A percentile compares a stretch with the other conserved stretches of the same genome.
Conservation (phyloP, 1,284 basidiomycete genomes). For the Tausonia pullulans region DNA sequence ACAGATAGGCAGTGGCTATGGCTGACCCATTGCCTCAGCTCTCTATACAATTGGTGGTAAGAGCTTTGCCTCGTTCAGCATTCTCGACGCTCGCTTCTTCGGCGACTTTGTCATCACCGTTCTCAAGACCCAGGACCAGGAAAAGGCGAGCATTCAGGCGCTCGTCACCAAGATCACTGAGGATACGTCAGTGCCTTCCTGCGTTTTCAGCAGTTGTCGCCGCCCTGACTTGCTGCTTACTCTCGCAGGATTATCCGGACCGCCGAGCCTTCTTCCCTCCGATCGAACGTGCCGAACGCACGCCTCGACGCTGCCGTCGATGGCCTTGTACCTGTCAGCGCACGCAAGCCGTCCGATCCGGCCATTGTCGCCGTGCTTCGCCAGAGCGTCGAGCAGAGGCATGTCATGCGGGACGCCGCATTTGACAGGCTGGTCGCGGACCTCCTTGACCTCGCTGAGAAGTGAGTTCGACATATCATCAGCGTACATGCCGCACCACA, state of each 20-base stretch:
- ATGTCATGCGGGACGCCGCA: conserved; percentile 32
- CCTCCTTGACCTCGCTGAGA: conserved; percentile 57
- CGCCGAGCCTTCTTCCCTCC: conserved; percentile 28
- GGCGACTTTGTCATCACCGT: conserved; percentile 57
- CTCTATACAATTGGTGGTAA: conserved; percentile 78
- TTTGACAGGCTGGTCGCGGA: conserved; percentile 35
- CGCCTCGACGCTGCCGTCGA: conserved; percentile 25
- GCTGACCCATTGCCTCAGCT: conserved; percentile 40
- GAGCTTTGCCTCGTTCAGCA: conserved; percentile 42
- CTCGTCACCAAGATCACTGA: conserved; percentile 60
- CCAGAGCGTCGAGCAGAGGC: conserved; percentile 25
- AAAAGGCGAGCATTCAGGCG: conserved; percentile 90
- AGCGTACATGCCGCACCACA: too few species aligned
- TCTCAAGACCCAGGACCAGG: conserved; percentile 77
- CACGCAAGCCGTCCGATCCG: conserved; percentile 20
- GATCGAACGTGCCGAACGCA: conserved; percentile 22
- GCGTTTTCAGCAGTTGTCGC: conserved; percentile 22
- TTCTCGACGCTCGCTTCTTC: conserved; percentile 60
- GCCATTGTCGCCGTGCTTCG: conserved; percentile 28
- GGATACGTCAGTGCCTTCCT: conserved; percentile 49
- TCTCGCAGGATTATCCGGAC: conserved; percentile 24
- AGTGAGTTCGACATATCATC: background rate
- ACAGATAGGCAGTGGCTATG: background rate
- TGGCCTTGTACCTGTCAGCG: conserved; percentile 21
- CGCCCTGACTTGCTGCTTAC: background rate